A percentile compares a stretch with the other conserved stretches of the same genome.
These are phyloP conservation scores for Xylaria venustula DNA, from an alignment of 495 filamentous ascomycete species.

Conservation along the genomic window DNA sequence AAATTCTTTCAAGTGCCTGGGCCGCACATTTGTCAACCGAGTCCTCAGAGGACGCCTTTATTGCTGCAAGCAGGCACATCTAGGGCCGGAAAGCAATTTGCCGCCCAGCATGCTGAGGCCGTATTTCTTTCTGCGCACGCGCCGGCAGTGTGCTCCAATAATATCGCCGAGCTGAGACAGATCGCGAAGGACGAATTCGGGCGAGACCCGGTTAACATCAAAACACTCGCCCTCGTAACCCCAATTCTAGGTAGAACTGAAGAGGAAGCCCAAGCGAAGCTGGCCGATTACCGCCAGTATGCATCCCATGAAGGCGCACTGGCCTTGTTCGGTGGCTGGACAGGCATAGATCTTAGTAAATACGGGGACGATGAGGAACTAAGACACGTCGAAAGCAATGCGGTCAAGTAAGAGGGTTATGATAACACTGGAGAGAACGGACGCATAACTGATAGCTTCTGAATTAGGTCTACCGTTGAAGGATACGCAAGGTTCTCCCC, in stretches of 20 bases:
- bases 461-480: conserved; percentile 37
- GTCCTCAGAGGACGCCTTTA: conserved; percentile 64
- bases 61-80: conserved; percentile 66
- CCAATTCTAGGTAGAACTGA: conserved; percentile 53
- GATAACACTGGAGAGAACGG: background rate
- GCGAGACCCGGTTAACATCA: conserved; percentile 50
- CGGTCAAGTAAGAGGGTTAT: conserved; percentile 46
- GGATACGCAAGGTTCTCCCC: conserved; percentile 38
- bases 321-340: conserved; percentile 63
- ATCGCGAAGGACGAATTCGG: conserved; percentile 42
- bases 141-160: conserved; percentile 41
- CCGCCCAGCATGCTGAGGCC: conserved; percentile 61
- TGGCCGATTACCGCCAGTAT: conserved; percentile 49
- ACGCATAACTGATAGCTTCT: background rate
- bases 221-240: conserved; percentile 48
- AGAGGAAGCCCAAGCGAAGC: conserved; percentile 52
- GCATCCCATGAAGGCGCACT: conserved; percentile 58
- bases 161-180: conserved; percentile 51
- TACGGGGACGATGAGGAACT: conserved; percentile 59
- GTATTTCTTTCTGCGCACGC: conserved; percentile 54
- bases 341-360: conserved; percentile 52
- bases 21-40: conserved; percentile 63
- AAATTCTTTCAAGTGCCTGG: conserved; percentile 66
- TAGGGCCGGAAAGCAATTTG: conserved; percentile 61
- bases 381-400: conserved; percentile 61